phyloP scores from a whole-genome alignment of 2,329 filamentous ascomycete genomes.

The Penicillium nordicum region DNA sequence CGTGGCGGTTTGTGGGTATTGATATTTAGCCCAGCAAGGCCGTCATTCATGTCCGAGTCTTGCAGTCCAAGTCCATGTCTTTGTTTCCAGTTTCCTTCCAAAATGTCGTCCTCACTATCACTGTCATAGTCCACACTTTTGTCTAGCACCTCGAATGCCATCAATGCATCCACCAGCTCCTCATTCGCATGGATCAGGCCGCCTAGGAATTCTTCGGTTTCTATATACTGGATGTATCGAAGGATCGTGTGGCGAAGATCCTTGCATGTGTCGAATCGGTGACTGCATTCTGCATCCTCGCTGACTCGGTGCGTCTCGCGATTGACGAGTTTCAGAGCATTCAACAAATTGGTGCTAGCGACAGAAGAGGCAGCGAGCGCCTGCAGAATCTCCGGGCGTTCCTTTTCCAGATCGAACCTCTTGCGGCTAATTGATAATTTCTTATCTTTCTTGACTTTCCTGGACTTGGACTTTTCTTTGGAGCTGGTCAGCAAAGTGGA shows the following conservation, averaged over 20 bases:
- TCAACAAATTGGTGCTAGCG: conserved; percentile 84
- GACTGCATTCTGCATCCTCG: conserved; percentile 70
- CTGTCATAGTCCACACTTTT: conserved; percentile 59
- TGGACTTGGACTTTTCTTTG: conserved; percentile 38
- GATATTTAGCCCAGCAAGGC: conserved; percentile 35
- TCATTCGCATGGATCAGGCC: conserved; percentile 91
- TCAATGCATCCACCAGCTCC: conserved; percentile 86
- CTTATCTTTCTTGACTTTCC: conserved; percentile 55
- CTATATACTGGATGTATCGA: conserved; percentile 88
- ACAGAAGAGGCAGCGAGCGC: conserved; percentile 88
- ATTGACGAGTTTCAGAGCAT: conserved; percentile 85
- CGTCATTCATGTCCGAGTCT: conserved; percentile 28
- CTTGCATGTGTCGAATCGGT: conserved; percentile 84
- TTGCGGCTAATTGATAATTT: conserved; percentile 49
- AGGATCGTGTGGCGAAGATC: conserved; percentile 76
- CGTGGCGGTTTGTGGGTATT: conserved; percentile 39
- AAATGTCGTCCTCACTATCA: conserved; percentile 59
- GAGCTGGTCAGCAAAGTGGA: conserved; percentile 35
- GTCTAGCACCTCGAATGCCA: conserved; percentile 92
- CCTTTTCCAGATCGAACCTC: conserved; percentile 78
- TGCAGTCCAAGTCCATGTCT: conserved; percentile 14
- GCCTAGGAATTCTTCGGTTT: conserved; percentile 87
- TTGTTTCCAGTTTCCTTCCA: conserved; percentile 30
- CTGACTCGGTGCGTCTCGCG: conserved; percentile 84
- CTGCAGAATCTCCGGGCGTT: conserved; percentile 81